A percentile compares a stretch with the other conserved stretches of the same genome.
Conservation (phyloP, 75 land plant genomes). For the Adiantum capillusveneris region DNA sequence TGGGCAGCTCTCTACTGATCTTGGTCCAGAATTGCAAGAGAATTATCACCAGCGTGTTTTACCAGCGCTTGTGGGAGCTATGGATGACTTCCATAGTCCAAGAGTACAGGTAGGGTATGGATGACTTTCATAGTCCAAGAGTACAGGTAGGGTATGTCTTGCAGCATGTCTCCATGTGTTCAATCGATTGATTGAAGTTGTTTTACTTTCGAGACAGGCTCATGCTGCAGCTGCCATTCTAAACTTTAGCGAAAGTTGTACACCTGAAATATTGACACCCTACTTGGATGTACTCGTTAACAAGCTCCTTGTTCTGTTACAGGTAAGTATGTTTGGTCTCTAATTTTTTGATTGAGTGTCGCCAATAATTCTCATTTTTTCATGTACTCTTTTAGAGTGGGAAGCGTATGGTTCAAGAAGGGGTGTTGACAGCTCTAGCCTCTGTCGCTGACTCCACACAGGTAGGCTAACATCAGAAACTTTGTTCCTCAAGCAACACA, state of each 20-base stretch:
- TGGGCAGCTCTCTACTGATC: slow-evolving; percentile 91
- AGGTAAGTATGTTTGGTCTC: slow-evolving; percentile 32
- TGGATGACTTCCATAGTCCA: slow-evolving; percentile 99
- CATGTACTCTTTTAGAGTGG: slow-evolving; percentile 54
- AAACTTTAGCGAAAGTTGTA: slow-evolving; percentile 92
- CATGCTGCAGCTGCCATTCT: slow-evolving; percentile 99
- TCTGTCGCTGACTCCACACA: slow-evolving; percentile 98
- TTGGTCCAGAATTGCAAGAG: slow-evolving; percentile 90
- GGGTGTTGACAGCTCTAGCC: slow-evolving; percentile 91
- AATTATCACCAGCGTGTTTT: slow-evolving; percentile 78
- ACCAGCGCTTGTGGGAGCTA: slow-evolving; percentile 78
- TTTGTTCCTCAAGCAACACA: no score
- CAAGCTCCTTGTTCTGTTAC: slow-evolving; percentile 88
- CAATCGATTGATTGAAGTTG: no score
- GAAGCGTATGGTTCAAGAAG: slow-evolving; percentile 99
- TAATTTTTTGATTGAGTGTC: background rate
- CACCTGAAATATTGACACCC: slow-evolving; percentile 86
- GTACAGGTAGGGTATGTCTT: slow-evolving; percentile 60
- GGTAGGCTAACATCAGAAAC: no score
- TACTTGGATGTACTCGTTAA: slow-evolving; percentile 90
- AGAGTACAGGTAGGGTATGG: slow-evolving; percentile 69
- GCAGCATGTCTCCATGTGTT: no score
- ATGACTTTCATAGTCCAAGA: slow-evolving; percentile 90
- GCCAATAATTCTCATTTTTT: background rate
- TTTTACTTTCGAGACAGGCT: slow-evolving; percentile 46